Evolutionary conservation across 1,284 basidiomycete species (phyloP).

Genomic region (Heterobasidion parviporum): DNA sequence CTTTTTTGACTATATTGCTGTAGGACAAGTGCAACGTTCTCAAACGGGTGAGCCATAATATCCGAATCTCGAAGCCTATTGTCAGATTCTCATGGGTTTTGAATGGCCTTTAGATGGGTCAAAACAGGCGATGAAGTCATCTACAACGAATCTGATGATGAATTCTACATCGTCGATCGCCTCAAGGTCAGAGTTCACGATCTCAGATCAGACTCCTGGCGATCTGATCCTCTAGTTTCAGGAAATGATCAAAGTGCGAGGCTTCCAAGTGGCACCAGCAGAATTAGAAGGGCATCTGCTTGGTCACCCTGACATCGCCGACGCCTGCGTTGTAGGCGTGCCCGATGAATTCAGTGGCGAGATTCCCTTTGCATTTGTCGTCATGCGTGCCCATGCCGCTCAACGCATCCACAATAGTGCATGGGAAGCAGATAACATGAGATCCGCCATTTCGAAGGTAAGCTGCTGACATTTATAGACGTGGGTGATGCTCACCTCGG

Average conservation of each 20-base stretch:
- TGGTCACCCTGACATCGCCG: conserved; percentile 59
- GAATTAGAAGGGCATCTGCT: conserved; percentile 53
- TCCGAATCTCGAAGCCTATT: not conserved
- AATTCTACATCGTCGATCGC: conserved; percentile 40
- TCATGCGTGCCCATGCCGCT: conserved; percentile 27
- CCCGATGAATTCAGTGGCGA: conserved; percentile 77
- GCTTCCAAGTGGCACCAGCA: conserved; percentile 47
- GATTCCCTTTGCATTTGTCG: conserved; percentile 65
- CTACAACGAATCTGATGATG: conserved; percentile 28
- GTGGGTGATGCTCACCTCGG: not conserved
- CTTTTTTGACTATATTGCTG: not conserved
- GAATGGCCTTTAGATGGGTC: conserved; percentile 27
- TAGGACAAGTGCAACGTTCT: conserved; percentile 34
- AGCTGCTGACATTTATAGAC: conserved; percentile 8
- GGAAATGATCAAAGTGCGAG: conserved; percentile 61
- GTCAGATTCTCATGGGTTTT: not conserved
- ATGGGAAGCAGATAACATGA: conserved; percentile 29
- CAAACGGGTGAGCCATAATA: conserved; percentile 22
- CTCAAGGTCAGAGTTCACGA: conserved; percentile 26
- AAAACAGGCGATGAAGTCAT: conserved; percentile 44
- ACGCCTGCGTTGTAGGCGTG: conserved; percentile 70
- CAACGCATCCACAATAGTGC: conserved; percentile 21
- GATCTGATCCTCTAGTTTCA: conserved; percentile 12
- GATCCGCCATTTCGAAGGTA: conserved; percentile 40
- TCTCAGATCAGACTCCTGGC: not conserved